phyloP scores from a whole-genome alignment of 345 rosid genomes.

The Camelina sativa region DNA sequence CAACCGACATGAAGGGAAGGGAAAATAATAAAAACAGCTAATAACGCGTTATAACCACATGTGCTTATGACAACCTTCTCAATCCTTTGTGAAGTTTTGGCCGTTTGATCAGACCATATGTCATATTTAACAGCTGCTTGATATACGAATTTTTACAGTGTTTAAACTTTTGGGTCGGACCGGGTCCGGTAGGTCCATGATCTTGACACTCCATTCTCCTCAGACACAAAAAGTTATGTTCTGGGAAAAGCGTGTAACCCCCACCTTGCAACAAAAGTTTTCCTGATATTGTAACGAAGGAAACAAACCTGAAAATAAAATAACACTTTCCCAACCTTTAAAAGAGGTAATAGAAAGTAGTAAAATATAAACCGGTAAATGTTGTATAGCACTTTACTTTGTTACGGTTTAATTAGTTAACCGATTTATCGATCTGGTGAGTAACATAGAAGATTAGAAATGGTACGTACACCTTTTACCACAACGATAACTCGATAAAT shows the following conservation, averaged over 20 bases:
- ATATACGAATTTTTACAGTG: conserved; percentile 31
- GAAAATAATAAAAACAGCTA: conserved; percentile 41
- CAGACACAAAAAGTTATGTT: conserved; percentile 23
- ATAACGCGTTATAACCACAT: conserved; percentile 56
- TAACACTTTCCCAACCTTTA: too few species aligned
- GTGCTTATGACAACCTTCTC: conserved; percentile 41
- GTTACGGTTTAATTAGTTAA: too few species aligned
- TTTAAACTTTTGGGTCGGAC: conserved; percentile 25
- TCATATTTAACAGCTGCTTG: conserved; percentile 6
- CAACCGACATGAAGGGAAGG: conserved; percentile 38
- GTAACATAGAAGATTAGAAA: too few species aligned
- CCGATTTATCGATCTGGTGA: too few species aligned
- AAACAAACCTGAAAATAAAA: background rate
- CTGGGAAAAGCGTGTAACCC: conserved; percentile 37
- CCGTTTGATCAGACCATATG: conserved; percentile 46
- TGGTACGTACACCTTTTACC: too few species aligned
- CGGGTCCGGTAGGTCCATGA: conserved; percentile 40
- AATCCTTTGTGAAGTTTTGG: background rate
- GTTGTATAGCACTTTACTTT: too few species aligned
- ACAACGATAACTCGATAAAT: too few species aligned
- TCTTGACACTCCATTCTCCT: conserved; percentile 28
- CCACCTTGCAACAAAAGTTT: conserved; percentile 37
- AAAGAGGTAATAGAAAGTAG: too few species aligned
- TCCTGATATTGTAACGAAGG: background rate
- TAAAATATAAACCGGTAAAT: too few species aligned